phyloP scores from a whole-genome alignment of 257 asterid genomes.

The Forsythia suspensa region DNA sequence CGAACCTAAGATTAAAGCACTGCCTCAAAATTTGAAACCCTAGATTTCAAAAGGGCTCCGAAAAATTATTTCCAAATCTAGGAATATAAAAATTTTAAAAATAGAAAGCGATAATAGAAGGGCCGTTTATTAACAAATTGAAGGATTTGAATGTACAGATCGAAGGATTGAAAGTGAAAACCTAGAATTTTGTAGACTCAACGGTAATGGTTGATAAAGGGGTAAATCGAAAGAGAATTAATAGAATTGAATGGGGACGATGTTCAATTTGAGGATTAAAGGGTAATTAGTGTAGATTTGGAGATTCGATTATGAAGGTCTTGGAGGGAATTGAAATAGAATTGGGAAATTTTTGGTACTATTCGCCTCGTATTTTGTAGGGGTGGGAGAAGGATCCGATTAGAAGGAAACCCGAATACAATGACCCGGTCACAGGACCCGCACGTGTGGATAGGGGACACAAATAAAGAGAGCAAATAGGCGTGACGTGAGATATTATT shows the following conservation, averaged over 20 bases:
- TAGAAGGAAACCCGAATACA: constrained; percentile 15
- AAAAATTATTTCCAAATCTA: constrained; percentile 22
- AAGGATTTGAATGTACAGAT: constrained; percentile 36
- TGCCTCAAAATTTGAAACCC: constrained; percentile 49
- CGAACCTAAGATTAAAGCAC: constrained; percentile 19
- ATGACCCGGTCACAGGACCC: constrained; percentile 8
- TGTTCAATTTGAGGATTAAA: constrained; percentile 29
- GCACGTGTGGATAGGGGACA: neutral
- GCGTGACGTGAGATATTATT: too few relatives aligned
- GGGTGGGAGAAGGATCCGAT: constrained; percentile 46
- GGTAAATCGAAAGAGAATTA: constrained; percentile 36
- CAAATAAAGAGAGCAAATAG: too few relatives aligned
- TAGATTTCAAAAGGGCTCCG: constrained; percentile 33
- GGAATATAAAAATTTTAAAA: constrained; percentile 31
- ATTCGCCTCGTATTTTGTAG: constrained; percentile 49
- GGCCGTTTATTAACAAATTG: constrained; percentile 1
- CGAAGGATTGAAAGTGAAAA: constrained; percentile 36
- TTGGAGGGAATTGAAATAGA: constrained; percentile 31
- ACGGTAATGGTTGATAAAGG: constrained; percentile 14
- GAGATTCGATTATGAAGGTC: constrained; percentile 21
- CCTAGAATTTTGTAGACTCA: constrained; percentile 37
- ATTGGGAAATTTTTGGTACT: constrained; percentile 30
- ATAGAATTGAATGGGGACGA: constrained; percentile 30
- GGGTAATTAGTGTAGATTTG: constrained; percentile 19
- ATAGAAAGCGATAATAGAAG: neutral